Conservation (phyloP, 139 green algal species). For the Chlorella vulgaris region DNA sequence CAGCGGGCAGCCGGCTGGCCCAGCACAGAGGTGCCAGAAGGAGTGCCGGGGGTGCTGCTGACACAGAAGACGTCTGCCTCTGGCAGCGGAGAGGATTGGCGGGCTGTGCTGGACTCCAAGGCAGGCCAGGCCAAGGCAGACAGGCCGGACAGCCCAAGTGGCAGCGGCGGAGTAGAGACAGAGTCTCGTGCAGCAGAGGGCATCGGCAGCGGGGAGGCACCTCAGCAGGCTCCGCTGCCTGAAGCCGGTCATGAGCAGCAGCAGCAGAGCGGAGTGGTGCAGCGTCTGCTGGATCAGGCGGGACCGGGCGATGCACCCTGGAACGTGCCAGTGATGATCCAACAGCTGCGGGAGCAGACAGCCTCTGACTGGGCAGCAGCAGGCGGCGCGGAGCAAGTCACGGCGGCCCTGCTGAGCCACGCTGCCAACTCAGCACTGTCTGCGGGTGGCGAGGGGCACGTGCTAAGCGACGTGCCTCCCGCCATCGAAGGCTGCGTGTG, state of each 20-base stretch:
- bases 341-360: not conserved
- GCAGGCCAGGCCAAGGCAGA: not conserved
- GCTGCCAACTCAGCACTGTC: not conserved
- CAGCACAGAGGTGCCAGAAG: not conserved
- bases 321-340: not conserved
- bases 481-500: not conserved
- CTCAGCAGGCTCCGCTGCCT: not conserved
- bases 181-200: not conserved
- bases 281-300: not conserved
- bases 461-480: not conserved
- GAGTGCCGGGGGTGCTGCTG: not conserved
- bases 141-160: slow-evolving; percentile 11
- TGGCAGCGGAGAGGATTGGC: slow-evolving; percentile 1
- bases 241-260: not conserved
- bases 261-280: slow-evolving; percentile 5
- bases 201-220: not conserved
- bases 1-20: not conserved
- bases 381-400: not conserved
- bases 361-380: not conserved
- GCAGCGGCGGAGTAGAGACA: not conserved
- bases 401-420: not conserved
- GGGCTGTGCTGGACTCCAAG: slow-evolving; percentile 10
- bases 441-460: not conserved
- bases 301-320: not conserved
- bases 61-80: not conserved